phyloP scores from a whole-genome alignment of 129 eudicot genomes.

The Arctium minus region DNA sequence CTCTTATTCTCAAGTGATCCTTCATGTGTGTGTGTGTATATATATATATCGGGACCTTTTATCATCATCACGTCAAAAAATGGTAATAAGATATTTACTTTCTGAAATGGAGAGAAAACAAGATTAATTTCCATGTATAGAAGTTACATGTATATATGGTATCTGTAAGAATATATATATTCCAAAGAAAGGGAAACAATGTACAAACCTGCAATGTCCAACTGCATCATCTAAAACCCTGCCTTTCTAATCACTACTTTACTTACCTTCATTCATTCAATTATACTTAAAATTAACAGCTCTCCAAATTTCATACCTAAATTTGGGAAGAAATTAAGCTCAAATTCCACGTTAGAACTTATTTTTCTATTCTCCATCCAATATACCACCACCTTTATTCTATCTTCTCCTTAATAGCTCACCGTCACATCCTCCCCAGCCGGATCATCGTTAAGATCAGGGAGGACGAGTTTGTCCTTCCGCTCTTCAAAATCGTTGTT shows the following conservation, averaged over 20 bases:
- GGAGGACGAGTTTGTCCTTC: conserved; percentile 23
- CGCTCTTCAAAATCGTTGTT: conserved; percentile 19
- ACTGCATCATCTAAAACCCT: conserved; percentile 23
- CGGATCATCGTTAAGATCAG: conserved; percentile 39
- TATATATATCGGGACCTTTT: no score
- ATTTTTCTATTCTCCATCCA: conserved; percentile 23
- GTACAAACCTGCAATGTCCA: conserved; percentile 28
- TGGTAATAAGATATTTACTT: neutral
- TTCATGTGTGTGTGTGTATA: no score
- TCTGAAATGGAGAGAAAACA: conserved; percentile 4
- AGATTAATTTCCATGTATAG: conserved; percentile 1
- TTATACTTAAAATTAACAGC: conserved; percentile 18
- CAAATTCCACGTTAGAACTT: conserved; percentile 28
- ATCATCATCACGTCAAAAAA: neutral
- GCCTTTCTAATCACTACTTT: neutral
- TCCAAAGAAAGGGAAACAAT: conserved; percentile 10
- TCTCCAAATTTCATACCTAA: conserved; percentile 20
- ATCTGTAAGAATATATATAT: conserved; percentile 18
- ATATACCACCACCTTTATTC: conserved; percentile 27
- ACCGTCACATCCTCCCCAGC: conserved; percentile 29
- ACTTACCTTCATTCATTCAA: neutral
- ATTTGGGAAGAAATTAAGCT: conserved; percentile 6
- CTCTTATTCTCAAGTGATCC: no score
- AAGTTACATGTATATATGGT: conserved; percentile 3
- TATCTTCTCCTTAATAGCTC: conserved; percentile 24